Base-by-base conservation (phyloP, 2,329 filamentous ascomycete genomes). In the Pestalotiopsis sp. region DNA sequence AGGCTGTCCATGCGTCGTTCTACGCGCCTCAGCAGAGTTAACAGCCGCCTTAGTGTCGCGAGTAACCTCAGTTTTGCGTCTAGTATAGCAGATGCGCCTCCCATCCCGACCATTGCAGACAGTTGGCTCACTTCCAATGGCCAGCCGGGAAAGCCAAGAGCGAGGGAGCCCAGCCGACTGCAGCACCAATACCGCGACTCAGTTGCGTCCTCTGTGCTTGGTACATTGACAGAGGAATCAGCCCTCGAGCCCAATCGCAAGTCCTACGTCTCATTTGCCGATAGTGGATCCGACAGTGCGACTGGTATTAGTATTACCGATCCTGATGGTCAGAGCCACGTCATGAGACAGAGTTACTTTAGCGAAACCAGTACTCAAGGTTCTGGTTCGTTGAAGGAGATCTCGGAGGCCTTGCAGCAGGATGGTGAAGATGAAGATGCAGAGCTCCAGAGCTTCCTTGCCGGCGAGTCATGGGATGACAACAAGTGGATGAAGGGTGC, bases 401-500 rank as follows among this genome's bases (percentile, higher is more conserved):
- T 98, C 65, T 94, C 92, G 68, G 90, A 96, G 76, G 93, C 95
- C 41, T 88, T 98, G 52, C 92, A 92, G 17, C 93, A 97, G 74
- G 95, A 98, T 76, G 95, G 94, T 41, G 95, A 98, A 78, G 96
- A 97, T 75, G 90, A 90, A 6, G 95, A 98, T 75, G 93, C 95
- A 76, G 95, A 96, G 75, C 86, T 98, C 25, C 90, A 92, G 74
- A 95, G 95, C 77, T 98, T 98, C 85, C 86, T 98, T 56, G 91
- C 94, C 41, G 94, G 94, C 72, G 94, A 98, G 78, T 97, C 94
- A 9, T 98, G 96, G 90, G 95, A 97, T 72, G 95, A 97, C 71
- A 93, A 95, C 83, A 97, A 97, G 81, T 99, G 97, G 93, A 98
- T 99, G 94, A 98, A 98, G 84, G 96, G 96, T 77, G 95, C 95